Conservation (phyloP, 805 yeast genomes). For the Sungouiozyma intestinalis region DNA sequence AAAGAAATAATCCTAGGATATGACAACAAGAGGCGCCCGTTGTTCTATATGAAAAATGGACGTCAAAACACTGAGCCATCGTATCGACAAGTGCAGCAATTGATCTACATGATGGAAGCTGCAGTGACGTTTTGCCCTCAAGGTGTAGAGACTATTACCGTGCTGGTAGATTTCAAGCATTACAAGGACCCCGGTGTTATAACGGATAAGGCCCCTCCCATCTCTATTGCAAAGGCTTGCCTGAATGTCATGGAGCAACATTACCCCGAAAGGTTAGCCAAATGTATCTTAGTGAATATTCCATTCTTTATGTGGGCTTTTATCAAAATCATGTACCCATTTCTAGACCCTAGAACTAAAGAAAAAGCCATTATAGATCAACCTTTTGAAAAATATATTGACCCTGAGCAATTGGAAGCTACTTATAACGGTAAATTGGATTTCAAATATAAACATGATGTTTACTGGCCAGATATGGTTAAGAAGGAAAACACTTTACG, state of each 20-base stretch:
- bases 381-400: slow-evolving; percentile 45
- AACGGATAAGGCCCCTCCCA: slow-evolving; percentile 38
- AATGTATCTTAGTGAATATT: slow-evolving; percentile 43
- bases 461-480: slow-evolving; percentile 44
- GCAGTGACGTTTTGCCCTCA: slow-evolving; percentile 46
- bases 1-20: slow-evolving; percentile 45
- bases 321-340: slow-evolving; percentile 45
- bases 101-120: slow-evolving; percentile 47
- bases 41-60: slow-evolving; percentile 43
- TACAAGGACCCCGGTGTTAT: slow-evolving; percentile 28
- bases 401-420: slow-evolving; percentile 40
- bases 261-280: slow-evolving; percentile 49
- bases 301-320: slow-evolving; percentile 50
- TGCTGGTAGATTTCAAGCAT: slow-evolving; percentile 45
- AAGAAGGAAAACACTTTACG: slow-evolving; percentile 33
- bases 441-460: slow-evolving; percentile 42
- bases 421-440: slow-evolving; percentile 38
- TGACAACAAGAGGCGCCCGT: slow-evolving; percentile 44
- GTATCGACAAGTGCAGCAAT: slow-evolving; percentile 43
- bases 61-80: slow-evolving; percentile 45
- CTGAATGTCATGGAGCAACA: slow-evolving; percentile 44
- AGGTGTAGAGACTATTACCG: slow-evolving; percentile 46
- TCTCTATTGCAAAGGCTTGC: slow-evolving; percentile 40
- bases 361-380: slow-evolving; percentile 48
- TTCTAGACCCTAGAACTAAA: slow-evolving; percentile 48